A percentile compares a stretch with the other conserved stretches of the same genome.
Evolutionary conservation across 768 basidiomycete genomes (phyloP).

Genomic region (Amanita molliuscula): DNA sequence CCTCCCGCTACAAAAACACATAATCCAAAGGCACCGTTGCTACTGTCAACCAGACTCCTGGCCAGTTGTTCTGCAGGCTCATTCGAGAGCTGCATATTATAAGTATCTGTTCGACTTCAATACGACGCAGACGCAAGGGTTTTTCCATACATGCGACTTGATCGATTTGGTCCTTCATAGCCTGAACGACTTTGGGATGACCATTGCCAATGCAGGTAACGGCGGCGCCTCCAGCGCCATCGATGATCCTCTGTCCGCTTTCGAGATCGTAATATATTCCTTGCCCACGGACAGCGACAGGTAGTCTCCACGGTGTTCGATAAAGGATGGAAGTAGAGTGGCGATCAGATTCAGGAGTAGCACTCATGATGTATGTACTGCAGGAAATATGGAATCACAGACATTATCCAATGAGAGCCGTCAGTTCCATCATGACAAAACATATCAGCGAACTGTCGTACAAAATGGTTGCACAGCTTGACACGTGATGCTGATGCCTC

Average conservation of each 20-base stretch:
- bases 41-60: slow-evolving; percentile 46
- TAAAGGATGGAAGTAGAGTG: slow-evolving; percentile 37
- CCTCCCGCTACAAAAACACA: slow-evolving; percentile 73
- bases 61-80: slow-evolving; percentile 77
- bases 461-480: neutral
- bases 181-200: slow-evolving; percentile 61
- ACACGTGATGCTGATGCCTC: slow-evolving; percentile 15
- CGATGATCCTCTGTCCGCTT: slow-evolving; percentile 59
- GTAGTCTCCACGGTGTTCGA: slow-evolving; percentile 66
- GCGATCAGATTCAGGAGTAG: neutral
- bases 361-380: neutral
- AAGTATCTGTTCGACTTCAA: slow-evolving; percentile 51
- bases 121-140: neutral
- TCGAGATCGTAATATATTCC: slow-evolving; percentile 67
- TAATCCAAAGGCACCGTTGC: slow-evolving; percentile 65
- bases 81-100: slow-evolving; percentile 78
- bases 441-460: neutral
- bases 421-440: neutral
- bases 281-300: slow-evolving; percentile 52
- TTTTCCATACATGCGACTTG: slow-evolving; percentile 58
- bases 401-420: neutral
- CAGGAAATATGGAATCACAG: neutral
- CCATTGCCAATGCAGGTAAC: slow-evolving; percentile 71
- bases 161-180: slow-evolving; percentile 74
- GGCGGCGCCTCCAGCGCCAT: slow-evolving; percentile 81